Base-by-base conservation (phyloP, 2,329 filamentous ascomycete species). In the Pestalotiopsis sp. region DNA sequence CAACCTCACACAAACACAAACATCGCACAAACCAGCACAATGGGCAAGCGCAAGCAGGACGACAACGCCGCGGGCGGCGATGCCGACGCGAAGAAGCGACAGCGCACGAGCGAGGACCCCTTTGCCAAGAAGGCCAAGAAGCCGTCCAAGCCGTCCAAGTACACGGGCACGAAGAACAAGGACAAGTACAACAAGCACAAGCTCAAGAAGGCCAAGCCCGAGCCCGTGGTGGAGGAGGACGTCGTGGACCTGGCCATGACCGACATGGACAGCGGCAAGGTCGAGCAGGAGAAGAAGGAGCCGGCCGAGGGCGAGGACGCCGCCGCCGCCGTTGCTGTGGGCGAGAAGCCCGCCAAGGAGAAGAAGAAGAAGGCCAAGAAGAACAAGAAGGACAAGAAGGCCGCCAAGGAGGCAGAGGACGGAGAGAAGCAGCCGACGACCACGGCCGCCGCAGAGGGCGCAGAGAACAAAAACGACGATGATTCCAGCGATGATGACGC, bases 281-380 rank as follows among this genome's bases (percentile, higher is more conserved):
- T 49, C 14, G 31, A 49, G n/a, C 31, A 67, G 38, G 45, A 25
- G 38, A 52, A 60, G 27, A 39, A 62, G 52, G 49, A 59, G 9
- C 25, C 23, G 14, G 38, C 39, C 12, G 39, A 17, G 11, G 14
- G 13, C 6, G 56, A 31, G 14, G 25, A 14, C 11, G 11, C 31
- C 3, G 17, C 52, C 27, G 31, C 27, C 31, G 13, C 38, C 3
- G 17, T 20, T 7, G 25, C 4, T n/a, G 67, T 69, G 49, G 68
- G 60, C 65, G 75, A 74, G 9, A 70, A 69, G 45, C 74, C 68
- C 67, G 79, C 76, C 68, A 20, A 52, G 7, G 7, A 52, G 14
- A 76, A 77, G 60, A 78, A 79, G 67, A 80, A 80, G 68, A 81
- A 82, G 62, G 74, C 74, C 68, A 75, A 79, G 69, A 79, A 78